phyloP scores from a whole-genome alignment of 2,329 filamentous ascomycete species.

The Colletotrichum phormii region DNA sequence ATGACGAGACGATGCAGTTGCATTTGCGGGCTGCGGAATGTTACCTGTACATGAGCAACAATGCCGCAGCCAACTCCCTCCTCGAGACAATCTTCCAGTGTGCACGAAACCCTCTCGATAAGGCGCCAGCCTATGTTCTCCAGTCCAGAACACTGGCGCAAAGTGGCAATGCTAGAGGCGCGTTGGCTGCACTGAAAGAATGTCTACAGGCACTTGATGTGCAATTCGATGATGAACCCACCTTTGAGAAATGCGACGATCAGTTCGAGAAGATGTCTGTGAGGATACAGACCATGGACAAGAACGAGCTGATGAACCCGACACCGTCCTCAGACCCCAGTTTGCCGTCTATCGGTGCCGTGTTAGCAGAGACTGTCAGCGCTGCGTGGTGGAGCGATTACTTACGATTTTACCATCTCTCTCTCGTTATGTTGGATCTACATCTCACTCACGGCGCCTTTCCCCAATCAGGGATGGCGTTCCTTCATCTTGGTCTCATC shows the following conservation, averaged over 20 bases:
- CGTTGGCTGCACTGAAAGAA: constrained; percentile 76
- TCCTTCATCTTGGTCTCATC: constrained; percentile 76
- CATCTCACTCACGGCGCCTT: constrained; percentile 74
- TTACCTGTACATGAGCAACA: constrained; percentile 81
- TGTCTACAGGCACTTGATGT: constrained; percentile 79
- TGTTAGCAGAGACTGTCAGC: constrained; percentile 76
- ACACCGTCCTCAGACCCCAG: constrained; percentile 60
- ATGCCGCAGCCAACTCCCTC: constrained; percentile 74
- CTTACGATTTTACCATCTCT: constrained; percentile 78
- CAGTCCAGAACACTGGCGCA: constrained; percentile 83
- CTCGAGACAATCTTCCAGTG: constrained; percentile 77
- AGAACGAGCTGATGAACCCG: constrained; percentile 57
- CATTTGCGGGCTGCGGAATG: constrained; percentile 86
- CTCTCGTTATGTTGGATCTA: constrained; percentile 74
- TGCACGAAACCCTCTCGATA: constrained; percentile 80
- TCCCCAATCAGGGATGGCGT: constrained; percentile 76
- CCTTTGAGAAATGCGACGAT: constrained; percentile 81
- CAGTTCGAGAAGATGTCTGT: constrained; percentile 75
- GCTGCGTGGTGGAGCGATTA: constrained; percentile 80
- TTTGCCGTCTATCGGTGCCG: constrained; percentile 73
- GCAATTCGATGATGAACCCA: constrained; percentile 72
- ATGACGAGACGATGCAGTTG: constrained; percentile 86
- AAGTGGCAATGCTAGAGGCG: constrained; percentile 75
- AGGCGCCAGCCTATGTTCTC: constrained; percentile 85
- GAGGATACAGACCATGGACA: constrained; percentile 69